These are phyloP conservation scores for Rhizopogon sp. DNA, from an alignment of 768 basidiomycete genomes.

Conservation along the genomic window DNA sequence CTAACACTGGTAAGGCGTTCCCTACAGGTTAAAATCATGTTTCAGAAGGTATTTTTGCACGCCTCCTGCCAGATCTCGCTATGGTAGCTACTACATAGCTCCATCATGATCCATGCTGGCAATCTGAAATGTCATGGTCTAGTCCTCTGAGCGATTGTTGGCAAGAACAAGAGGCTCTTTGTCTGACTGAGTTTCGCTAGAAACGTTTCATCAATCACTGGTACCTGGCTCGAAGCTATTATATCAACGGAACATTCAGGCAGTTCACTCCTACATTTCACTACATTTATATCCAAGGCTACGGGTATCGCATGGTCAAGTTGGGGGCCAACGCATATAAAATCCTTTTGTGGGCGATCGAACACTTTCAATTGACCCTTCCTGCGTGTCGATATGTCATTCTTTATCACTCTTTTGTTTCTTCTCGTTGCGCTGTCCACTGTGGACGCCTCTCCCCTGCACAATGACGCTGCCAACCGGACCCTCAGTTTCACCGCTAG, in stretches of 20 bases:
- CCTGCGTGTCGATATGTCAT: constrained; percentile 12
- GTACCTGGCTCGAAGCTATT: not conserved
- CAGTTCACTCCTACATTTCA: too few species aligned
- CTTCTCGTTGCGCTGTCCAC: constrained; percentile 9
- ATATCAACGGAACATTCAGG: not conserved
- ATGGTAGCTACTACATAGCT: not conserved
- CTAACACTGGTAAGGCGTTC: too few species aligned
- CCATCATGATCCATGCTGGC: not conserved
- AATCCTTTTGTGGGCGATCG: not conserved
- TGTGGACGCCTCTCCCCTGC: constrained; percentile 12
- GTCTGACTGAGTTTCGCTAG: not conserved
- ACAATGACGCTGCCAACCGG: not conserved
- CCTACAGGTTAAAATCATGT: too few species aligned
- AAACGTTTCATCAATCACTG: not conserved
- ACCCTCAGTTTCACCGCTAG: constrained; percentile 11
- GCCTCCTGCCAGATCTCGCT: too few species aligned
- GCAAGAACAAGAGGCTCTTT: not conserved
- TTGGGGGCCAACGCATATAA: not conserved
- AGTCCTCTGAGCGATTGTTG: not conserved
- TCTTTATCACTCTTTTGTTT: constrained; percentile 5
- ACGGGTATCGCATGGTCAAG: not conserved
- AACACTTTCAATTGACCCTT: not conserved
- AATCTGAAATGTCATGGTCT: not conserved
- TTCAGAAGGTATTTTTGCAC: too few species aligned
- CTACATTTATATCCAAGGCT: not conserved